Evolutionary conservation across 2,329 filamentous ascomycete species (phyloP).

Genomic region (Pyrenochaeta sp.): DNA sequence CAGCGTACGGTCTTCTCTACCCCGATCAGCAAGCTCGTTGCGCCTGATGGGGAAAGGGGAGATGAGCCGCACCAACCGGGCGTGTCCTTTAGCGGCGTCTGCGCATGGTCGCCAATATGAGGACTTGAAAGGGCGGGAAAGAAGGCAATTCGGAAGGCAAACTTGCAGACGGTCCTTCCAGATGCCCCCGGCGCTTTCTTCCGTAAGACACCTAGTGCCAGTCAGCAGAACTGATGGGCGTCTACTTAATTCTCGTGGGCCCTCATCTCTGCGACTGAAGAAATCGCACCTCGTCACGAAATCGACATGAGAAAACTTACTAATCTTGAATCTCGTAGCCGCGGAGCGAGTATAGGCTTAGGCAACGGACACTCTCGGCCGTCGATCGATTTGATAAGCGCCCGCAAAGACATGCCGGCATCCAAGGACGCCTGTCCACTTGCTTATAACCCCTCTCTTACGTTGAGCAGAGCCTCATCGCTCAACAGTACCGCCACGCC

Average conservation of each 20-base stretch:
- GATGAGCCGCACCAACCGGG: slow-evolving; percentile 18
- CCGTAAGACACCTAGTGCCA: slow-evolving; percentile 11
- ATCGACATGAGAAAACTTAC: slow-evolving; percentile 10
- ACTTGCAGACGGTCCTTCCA: slow-evolving; percentile 23
- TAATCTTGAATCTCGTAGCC: slow-evolving; percentile 4
- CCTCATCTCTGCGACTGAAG: slow-evolving; percentile 11
- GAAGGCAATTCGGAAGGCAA: slow-evolving; percentile 22
- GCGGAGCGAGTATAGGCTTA: slow-evolving; percentile 2
- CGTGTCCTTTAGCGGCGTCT: slow-evolving; percentile 10
- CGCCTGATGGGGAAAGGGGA: slow-evolving; percentile 8
- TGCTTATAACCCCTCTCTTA: slow-evolving; percentile 28
- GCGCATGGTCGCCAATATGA: slow-evolving; percentile 21
- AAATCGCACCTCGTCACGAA: neutral
- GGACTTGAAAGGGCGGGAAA: slow-evolving; percentile 2
- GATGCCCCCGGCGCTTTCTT: slow-evolving; percentile 6
- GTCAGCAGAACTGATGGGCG: slow-evolving; percentile 14
- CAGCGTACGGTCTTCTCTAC: slow-evolving; percentile 5
- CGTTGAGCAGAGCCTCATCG: slow-evolving; percentile 30
- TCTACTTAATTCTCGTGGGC: slow-evolving; percentile 31
- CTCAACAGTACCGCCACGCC: neutral
- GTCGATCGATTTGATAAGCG: slow-evolving; percentile 18
- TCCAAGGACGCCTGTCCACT: slow-evolving; percentile 13
- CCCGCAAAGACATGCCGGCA: slow-evolving; percentile 8
- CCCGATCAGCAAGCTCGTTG: slow-evolving; percentile 6
- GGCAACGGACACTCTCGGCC: slow-evolving; percentile 3